Conservation (phyloP, 2,329 filamentous ascomycete species). For the Helotiales sp. region DNA sequence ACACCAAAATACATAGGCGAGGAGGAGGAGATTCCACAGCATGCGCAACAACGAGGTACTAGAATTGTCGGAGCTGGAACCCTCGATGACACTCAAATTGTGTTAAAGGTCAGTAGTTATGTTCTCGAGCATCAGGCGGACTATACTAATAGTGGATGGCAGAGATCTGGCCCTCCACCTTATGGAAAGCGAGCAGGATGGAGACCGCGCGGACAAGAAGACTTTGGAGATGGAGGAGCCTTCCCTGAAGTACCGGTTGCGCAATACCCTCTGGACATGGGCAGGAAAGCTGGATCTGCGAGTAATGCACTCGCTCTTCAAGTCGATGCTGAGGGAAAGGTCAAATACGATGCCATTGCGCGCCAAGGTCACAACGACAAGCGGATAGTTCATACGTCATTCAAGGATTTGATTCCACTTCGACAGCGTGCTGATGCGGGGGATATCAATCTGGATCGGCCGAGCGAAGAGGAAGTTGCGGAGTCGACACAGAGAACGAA, state of each 20-base stretch:
- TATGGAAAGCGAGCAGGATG: conserved; percentile 89
- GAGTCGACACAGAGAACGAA: conserved; percentile 88
- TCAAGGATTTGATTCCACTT: conserved; percentile 95
- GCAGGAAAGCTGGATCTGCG: conserved; percentile 70
- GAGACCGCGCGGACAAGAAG: conserved; percentile 85
- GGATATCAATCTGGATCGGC: conserved; percentile 84
- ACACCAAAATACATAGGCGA: conserved; percentile 91
- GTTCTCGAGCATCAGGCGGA: background rate
- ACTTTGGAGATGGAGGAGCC: conserved; percentile 94
- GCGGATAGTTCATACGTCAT: conserved; percentile 89
- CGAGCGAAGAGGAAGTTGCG: conserved; percentile 81
- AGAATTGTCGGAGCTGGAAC: conserved; percentile 80
- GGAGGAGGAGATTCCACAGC: conserved; percentile 77
- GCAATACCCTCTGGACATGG: conserved; percentile 96
- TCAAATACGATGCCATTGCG: conserved; percentile 96
- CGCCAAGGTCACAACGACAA: conserved; percentile 83
- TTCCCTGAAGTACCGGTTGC: conserved; percentile 94
- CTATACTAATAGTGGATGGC: conserved; percentile 37
- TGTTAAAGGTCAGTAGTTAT: conserved; percentile 65
- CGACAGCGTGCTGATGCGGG: conserved; percentile 92
- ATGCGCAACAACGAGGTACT: conserved; percentile 77
- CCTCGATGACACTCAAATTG: conserved; percentile 84
- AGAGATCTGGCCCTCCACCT: conserved; percentile 81
- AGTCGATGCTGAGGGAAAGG: conserved; percentile 88
- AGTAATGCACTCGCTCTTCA: conserved; percentile 93